Conservation (phyloP, 257 asterid species). For the Fraxinus anomala region DNA sequence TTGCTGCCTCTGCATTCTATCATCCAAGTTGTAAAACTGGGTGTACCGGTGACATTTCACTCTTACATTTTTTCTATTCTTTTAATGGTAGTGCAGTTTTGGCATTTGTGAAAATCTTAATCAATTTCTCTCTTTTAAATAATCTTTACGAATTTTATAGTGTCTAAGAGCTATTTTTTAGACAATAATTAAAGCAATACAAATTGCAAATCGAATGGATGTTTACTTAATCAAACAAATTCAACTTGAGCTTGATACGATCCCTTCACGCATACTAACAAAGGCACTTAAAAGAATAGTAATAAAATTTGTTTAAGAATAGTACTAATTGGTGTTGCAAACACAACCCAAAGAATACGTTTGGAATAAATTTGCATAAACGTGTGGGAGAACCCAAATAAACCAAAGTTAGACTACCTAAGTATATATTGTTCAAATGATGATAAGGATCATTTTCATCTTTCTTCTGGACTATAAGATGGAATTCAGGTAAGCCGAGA, state of each 20-base stretch:
- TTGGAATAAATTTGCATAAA: background rate
- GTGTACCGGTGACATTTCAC: too few relatives aligned
- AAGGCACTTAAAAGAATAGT: background rate
- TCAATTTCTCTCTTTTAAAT: background rate
- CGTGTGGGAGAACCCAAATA: too few relatives aligned
- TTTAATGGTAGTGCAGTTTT: background rate
- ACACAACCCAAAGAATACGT: background rate
- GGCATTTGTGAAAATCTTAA: background rate
- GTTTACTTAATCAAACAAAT: background rate
- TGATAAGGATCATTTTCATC: background rate
- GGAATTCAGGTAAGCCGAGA: too few relatives aligned
- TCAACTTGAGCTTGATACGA: background rate
- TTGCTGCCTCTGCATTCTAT: too few relatives aligned
- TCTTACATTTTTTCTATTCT: background rate
- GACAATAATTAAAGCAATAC: too few relatives aligned
- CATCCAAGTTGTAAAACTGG: too few relatives aligned
- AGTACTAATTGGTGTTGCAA: background rate
- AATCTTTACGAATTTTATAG: too few relatives aligned
- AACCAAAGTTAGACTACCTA: background rate
- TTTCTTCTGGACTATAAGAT: too few relatives aligned
- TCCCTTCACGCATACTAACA: background rate
- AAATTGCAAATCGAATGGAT: background rate
- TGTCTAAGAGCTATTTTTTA: too few relatives aligned
- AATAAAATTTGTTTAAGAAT: background rate
- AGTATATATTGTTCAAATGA: background rate